phyloP scores from a whole-genome alignment of 768 basidiomycete genomes.

The Podaxis carcinomalis region DNA sequence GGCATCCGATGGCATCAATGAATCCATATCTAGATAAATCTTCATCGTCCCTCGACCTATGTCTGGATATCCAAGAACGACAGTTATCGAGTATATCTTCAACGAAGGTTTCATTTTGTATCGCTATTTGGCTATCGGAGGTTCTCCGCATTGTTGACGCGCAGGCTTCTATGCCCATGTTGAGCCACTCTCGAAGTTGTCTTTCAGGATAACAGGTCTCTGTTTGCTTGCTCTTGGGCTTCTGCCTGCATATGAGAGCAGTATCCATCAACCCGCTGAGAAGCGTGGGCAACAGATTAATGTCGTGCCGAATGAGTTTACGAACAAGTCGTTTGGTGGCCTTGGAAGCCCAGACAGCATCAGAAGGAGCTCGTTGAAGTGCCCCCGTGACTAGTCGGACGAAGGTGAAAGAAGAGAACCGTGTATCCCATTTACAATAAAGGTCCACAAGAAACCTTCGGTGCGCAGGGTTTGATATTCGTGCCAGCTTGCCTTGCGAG shows the following conservation, averaged over 20 bases:
- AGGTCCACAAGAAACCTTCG: slow-evolving; percentile 43
- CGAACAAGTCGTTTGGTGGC: slow-evolving; percentile 11
- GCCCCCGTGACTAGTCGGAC: slow-evolving; percentile 25
- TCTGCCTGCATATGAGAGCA: not conserved
- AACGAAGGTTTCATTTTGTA: not conserved
- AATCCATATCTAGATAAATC: not conserved
- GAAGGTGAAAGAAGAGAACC: slow-evolving; percentile 24
- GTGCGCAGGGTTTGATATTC: slow-evolving; percentile 42
- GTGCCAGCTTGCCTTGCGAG: slow-evolving; percentile 16
- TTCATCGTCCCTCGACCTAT: not conserved
- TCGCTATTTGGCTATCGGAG: not conserved
- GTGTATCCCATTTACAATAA: slow-evolving; percentile 33
- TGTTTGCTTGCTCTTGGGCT: not conserved
- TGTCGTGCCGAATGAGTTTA: slow-evolving; percentile 7
- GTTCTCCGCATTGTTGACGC: not conserved
- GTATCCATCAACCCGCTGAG: not conserved
- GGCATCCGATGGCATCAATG: not conserved
- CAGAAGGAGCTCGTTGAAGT: slow-evolving; percentile 18
- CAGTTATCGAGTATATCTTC: not conserved
- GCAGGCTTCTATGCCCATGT: not conserved
- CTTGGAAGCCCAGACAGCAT: slow-evolving; percentile 12
- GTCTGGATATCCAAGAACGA: not conserved
- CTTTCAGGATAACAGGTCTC: not conserved
- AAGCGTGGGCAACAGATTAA: not conserved
- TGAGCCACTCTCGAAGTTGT: slow-evolving; percentile 9